phyloP scores from a whole-genome alignment of 1,284 basidiomycete genomes.

The Ceratobasidium sp. region DNA sequence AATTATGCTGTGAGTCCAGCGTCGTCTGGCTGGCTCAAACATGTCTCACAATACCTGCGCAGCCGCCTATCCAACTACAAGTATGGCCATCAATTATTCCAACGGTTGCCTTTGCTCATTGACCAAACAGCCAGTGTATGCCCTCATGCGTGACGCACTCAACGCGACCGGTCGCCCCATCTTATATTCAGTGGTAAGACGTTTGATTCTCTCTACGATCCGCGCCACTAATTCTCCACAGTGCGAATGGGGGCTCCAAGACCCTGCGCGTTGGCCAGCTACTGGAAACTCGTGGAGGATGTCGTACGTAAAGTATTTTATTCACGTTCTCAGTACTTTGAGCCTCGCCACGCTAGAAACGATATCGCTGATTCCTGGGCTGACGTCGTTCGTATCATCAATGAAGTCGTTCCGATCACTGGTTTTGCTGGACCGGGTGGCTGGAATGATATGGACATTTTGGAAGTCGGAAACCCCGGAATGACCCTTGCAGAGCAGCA shows the following conservation, averaged over 20 bases:
- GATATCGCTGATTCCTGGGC: slow-evolving; percentile 60
- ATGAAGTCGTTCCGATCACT: slow-evolving; percentile 60
- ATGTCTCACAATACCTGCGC: background rate
- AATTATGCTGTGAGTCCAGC: slow-evolving; percentile 50
- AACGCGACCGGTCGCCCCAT: slow-evolving; percentile 26
- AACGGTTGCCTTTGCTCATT: background rate
- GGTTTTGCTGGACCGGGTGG: slow-evolving; percentile 57
- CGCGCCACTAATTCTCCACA: background rate
- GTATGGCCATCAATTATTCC: slow-evolving; percentile 45
- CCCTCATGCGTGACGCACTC: slow-evolving; percentile 52
- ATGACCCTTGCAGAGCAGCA: slow-evolving; percentile 57
- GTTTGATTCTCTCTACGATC: slow-evolving; percentile 47
- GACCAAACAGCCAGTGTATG: slow-evolving; percentile 43
- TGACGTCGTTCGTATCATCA: slow-evolving; percentile 59
- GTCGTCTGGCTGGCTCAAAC: background rate
- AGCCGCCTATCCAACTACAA: slow-evolving; percentile 52
- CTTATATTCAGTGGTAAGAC: slow-evolving; percentile 28
- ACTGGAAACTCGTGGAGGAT: slow-evolving; percentile 61
- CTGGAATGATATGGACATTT: slow-evolving; percentile 60
- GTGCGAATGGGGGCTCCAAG: slow-evolving; percentile 37
- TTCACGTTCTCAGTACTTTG: background rate
- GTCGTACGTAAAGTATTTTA: slow-evolving; percentile 48
- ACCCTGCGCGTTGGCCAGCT: slow-evolving; percentile 59
- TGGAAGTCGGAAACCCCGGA: slow-evolving; percentile 59
- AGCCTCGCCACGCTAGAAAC: slow-evolving; percentile 52